Evolutionary conservation across 192 early-diverging fungal genomes (phyloP).

Genomic region (Umbelopsis vinacea): DNA sequence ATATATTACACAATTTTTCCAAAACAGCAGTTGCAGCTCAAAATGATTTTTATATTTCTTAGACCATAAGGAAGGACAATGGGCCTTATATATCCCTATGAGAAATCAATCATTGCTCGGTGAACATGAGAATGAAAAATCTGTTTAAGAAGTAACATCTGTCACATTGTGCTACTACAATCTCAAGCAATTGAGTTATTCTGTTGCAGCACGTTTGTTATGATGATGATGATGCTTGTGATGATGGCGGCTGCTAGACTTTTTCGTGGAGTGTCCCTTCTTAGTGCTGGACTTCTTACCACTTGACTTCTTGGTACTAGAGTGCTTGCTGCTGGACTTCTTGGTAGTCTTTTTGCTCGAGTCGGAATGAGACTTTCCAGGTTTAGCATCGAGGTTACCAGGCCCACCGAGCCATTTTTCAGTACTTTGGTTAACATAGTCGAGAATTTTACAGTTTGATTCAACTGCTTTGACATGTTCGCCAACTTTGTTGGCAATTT

Average conservation of each 20-base stretch:
- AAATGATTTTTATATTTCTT: too few relatives aligned
- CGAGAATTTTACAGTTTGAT: slow-evolving; percentile 1
- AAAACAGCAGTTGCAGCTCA: too few relatives aligned
- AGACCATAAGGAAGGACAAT: too few relatives aligned
- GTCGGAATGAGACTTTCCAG: not conserved
- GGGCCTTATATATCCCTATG: too few relatives aligned
- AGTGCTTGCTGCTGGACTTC: not conserved
- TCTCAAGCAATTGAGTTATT: not conserved
- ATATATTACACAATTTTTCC: too few relatives aligned
- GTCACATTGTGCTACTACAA: not conserved
- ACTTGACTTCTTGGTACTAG: not conserved
- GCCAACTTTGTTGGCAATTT: slow-evolving; percentile 13
- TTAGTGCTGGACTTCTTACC: not conserved
- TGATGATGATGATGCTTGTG: not conserved
- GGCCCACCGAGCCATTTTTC: slow-evolving; percentile 10
- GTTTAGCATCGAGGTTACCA: not conserved
- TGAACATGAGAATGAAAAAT: too few relatives aligned
- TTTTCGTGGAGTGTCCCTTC: not conserved
- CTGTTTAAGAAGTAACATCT: too few relatives aligned
- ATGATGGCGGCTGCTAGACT: not conserved
- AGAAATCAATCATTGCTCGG: too few relatives aligned
- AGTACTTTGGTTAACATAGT: not conserved
- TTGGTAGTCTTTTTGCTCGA: not conserved
- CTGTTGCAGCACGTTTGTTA: not conserved
- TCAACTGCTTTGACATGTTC: slow-evolving; percentile 17